phyloP scores from a whole-genome alignment of 163 green algal species.

The Chlorella variabilis region DNA sequence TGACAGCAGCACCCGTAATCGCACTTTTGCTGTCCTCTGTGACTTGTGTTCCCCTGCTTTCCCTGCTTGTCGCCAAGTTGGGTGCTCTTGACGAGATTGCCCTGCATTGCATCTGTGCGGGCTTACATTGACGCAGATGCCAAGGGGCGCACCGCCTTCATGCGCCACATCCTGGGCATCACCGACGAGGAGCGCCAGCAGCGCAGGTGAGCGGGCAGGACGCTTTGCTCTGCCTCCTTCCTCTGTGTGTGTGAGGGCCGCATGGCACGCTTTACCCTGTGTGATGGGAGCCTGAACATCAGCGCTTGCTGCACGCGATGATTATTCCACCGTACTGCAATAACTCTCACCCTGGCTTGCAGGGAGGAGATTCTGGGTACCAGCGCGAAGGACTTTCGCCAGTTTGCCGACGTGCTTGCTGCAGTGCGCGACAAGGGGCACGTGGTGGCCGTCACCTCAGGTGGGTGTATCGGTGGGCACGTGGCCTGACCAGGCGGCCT shows the following conservation, averaged over 20 bases:
- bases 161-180: constrained; percentile 92
- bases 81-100: no score
- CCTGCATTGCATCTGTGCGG: no score
- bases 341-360: no score
- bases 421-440: constrained; percentile 62
- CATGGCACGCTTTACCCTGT: no score
- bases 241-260: neutral
- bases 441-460: constrained; percentile 87
- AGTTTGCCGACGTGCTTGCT: constrained; percentile 84
- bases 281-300: no score
- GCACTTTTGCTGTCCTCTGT: no score
- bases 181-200: constrained; percentile 94
- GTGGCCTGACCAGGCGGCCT: no score
- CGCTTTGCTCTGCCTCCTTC: neutral
- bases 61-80: no score
- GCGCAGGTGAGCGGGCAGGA: constrained; percentile 37
- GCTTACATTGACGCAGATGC: constrained; percentile 64
- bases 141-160: constrained; percentile 89
- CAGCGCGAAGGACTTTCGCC: constrained; percentile 80
- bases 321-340: no score
- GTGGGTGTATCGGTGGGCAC: constrained; percentile 45
- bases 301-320: no score
- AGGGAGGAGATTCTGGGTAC: constrained; percentile 95
- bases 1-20: neutral
- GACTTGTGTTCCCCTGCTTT: no score